Conservation (phyloP, 345 rosid genomes). For the Dimocarpus longan region DNA sequence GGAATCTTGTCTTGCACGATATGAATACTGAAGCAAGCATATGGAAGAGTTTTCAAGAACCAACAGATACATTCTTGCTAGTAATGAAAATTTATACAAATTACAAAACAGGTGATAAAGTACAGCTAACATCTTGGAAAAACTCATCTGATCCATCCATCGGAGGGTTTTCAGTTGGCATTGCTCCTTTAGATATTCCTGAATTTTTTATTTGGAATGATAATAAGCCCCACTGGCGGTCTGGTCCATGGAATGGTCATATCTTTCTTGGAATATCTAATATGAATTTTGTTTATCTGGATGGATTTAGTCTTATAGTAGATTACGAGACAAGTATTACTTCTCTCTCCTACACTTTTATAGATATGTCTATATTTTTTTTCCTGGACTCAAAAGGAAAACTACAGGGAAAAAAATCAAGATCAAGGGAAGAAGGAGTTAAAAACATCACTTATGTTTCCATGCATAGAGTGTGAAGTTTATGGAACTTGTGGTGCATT, state of each 20-base stretch:
- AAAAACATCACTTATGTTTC: too few species aligned
- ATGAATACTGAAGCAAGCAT: conserved; percentile 18
- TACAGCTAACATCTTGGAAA: conserved; percentile 50
- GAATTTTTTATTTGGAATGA: conserved; percentile 16
- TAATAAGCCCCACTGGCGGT: conserved; percentile 33
- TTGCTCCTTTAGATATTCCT: conserved; percentile 32
- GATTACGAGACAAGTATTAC: too few species aligned
- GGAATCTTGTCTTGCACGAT: conserved; percentile 52
- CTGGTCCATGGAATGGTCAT: conserved; percentile 52
- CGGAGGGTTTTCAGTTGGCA: conserved; percentile 43
- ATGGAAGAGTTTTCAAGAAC: conserved; percentile 29
- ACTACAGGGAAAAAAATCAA: too few species aligned
- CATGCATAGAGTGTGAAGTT: conserved; percentile 35
- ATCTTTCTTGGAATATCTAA: too few species aligned
- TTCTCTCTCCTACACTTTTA: too few species aligned
- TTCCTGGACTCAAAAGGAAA: too few species aligned
- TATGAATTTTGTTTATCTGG: conserved; percentile 22
- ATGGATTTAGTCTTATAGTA: conserved; percentile 25
- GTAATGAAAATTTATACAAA: conserved; percentile 28
- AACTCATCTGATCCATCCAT: not conserved
- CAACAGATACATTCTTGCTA: conserved; percentile 32
- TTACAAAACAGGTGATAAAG: conserved; percentile 23
- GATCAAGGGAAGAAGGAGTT: too few species aligned
- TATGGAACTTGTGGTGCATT: conserved; percentile 56
- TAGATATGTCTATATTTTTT: too few species aligned